Evolutionary conservation across 2,329 filamentous ascomycete species (phyloP), one percentile per base, ranked within the genome.

Genomic region (Lachnellula suecica): DNA sequence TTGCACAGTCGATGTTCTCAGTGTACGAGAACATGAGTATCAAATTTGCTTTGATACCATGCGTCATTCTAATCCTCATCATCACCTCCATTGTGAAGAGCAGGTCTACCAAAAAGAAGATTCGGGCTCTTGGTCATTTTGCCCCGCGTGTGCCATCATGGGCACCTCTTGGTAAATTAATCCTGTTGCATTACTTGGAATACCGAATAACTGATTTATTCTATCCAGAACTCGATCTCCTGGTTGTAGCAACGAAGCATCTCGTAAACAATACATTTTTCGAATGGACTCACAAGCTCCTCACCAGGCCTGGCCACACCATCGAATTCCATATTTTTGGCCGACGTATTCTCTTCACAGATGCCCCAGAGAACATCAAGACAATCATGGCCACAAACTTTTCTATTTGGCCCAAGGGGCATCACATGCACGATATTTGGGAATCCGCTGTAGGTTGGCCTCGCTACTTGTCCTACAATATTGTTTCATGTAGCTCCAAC

Each of bases 331-430:
- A 52, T 25, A 31, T 52, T 13, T 34, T 50, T 19, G 40, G 47
- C 40, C 19, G 47, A 3, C 23, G 31, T 31, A 46, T 52, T 25
- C 17, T 52, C 44, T 29, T 52, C 31, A 52, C 49, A 13, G 43
- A 52, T 29, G 46, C 23, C 15, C 22, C 43, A 2, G 49, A 52
- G 43, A 52, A 52, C 34, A 52, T 52, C 25, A 52, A 52, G 24
- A 44, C 49, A n/a, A 47, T 52, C 29, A 42, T 42, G 40, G 40
- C 40, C 24, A 42, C 40, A 13, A 42, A 42, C 24, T 47, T 35
- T 42, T 52, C 43, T 4, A 23, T 42, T 24, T 42, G 40, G 40
- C 40, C 31, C 10, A 46, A 47, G 15, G 49, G 44, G 10, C 43
- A 46, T 42, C 40, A 42, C 20, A 42, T 42, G 40, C 40, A 20